Conservation (phyloP, 179 eudicot genomes). For the Gypsophila paniculata region DNA sequence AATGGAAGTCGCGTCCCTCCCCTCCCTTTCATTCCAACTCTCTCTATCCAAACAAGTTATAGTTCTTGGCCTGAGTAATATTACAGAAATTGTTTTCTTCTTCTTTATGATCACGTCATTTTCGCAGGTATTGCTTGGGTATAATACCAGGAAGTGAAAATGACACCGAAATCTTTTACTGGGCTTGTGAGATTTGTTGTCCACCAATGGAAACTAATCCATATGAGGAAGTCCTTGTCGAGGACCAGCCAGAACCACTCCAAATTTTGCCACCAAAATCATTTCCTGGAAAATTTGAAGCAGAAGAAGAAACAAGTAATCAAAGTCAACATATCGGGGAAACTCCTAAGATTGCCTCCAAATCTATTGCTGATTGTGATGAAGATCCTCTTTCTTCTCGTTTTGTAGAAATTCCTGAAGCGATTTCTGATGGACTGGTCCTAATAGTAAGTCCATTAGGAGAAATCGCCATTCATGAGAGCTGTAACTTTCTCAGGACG, state of each 20-base stretch:
- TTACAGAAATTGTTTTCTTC: not conserved
- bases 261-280: constrained; percentile 11
- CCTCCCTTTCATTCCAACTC: not conserved
- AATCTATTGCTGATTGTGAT: not conserved
- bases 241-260: constrained; percentile 24
- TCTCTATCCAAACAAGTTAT: not conserved
- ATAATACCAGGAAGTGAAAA: constrained; percentile 22
- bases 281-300: not conserved
- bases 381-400: constrained; percentile 9
- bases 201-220: constrained; percentile 1
- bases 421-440: constrained; percentile 6
- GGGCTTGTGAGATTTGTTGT: constrained; percentile 26
- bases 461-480: constrained; percentile 14
- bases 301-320: constrained; percentile 3
- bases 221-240: not conserved
- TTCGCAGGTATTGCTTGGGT: constrained; percentile 25
- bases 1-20: too few relatives aligned
- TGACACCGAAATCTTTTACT: not conserved
- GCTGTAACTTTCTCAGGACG: too few relatives aligned
- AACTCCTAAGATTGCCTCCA: not conserved
- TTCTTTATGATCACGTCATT: not conserved
- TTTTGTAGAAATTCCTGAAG: constrained; percentile 16
- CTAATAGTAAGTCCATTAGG: constrained; percentile 23
- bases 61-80: not conserved
- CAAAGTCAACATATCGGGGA: not conserved